These are phyloP conservation scores for Furcasterigmium furcatum DNA, from an alignment of 2,329 filamentous ascomycete genomes.

Conservation along the genomic window DNA sequence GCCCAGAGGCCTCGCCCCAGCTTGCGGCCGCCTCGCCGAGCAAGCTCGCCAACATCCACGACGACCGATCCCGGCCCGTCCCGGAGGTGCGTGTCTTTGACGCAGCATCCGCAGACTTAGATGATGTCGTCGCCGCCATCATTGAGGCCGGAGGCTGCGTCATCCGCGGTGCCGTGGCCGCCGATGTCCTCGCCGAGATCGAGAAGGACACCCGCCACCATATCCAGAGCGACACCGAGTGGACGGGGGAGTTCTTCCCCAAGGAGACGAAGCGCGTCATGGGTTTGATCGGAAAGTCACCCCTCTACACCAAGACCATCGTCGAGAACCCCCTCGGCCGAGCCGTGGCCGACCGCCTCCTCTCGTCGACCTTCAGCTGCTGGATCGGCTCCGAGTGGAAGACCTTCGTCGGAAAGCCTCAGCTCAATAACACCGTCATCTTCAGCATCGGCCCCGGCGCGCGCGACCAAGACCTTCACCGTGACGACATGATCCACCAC, in stretches of 20 bases:
- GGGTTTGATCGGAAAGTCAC: background rate
- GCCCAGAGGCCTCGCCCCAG: no score
- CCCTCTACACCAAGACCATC: conserved; percentile 4
- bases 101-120: no score
- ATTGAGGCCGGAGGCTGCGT: no score
- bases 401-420: conserved; percentile 7
- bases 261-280: background rate
- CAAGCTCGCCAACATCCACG: no score
- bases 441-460: conserved; percentile 17
- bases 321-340: conserved; percentile 9
- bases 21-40: no score
- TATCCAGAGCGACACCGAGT: conserved; percentile 7
- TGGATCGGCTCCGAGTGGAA: conserved; percentile 8
- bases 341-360: conserved; percentile 6
- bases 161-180: no score
- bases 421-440: conserved; percentile 5
- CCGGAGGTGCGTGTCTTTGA: no score
- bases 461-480: conserved; percentile 21
- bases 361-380: conserved; percentile 6
- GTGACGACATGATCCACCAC: conserved; percentile 20
- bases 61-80: no score
- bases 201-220: conserved; percentile 6
- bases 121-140: no score
- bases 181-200: conserved; percentile 5
- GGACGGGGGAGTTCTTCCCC: conserved; percentile 8